Base-by-base conservation (phyloP, 169 alveolate genomes). In the Plasmodium sp. region DNA sequence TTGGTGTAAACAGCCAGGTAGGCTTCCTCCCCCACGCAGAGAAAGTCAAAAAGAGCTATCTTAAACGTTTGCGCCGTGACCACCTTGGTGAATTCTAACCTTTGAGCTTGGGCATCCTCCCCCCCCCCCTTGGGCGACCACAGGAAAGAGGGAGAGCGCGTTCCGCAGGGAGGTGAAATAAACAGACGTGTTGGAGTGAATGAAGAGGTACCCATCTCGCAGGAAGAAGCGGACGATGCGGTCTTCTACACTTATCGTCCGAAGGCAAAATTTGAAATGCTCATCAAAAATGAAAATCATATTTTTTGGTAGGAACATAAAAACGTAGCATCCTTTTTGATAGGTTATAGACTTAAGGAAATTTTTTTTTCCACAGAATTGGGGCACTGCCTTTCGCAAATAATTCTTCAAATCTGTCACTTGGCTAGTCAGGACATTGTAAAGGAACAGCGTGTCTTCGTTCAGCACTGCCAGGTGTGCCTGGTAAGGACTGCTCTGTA, bases 1-100 rank as follows among this genome's bases (percentile, higher is more conserved):
- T 90, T 90, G 39, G 90, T 79, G 34, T 62, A 90, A 62, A 90
- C 73, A 43, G 94, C 94, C 14, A 90, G 7, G 41, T 90, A 90
- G 33, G 72, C 3, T 16, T 80, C 72, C 31, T 62, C 45, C 3
- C 48, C 83, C 27, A 67, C 36, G 33, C 73, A 62, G 74, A 62
- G 83, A 90, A 80, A 90, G 62, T 90, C 94, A 34, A 90, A 90
- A 14, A 90, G 84, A 31, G 72, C 27, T 6, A 90, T 90, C 72
- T 90, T 90, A n/a, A 79, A 54, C 43, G 43, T 90, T 36, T 90
- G 34, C 3, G 34, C 10, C 22, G 82, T 62, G 14, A 16, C 34
- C 54, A 90, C 48, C 82, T 67, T 90, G 10, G 39, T 90, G 54
- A 90, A 56, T 7, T 36, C 33, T 27, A 90, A 45, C 5, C 54